Percentiles rank a stretch among this genome's conserved stretches.
These are phyloP conservation scores for Bruguiera hainesii DNA, from an alignment of 441 rosid species.

Conservation along the genomic window DNA sequence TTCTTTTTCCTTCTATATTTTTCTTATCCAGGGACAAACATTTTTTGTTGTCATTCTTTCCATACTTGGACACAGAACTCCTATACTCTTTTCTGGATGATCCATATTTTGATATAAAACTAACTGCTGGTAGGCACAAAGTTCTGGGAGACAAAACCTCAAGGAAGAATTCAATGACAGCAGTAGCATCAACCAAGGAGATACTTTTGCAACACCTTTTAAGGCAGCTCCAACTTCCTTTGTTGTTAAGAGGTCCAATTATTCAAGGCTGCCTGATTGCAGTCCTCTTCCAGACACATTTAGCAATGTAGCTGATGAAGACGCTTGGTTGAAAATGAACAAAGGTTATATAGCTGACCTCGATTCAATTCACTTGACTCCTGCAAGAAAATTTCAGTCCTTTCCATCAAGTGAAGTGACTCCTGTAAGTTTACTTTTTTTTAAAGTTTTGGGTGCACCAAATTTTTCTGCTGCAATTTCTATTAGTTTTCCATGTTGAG, in stretches of 20 bases:
- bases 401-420: conserved; percentile 45
- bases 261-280: conserved; percentile 50
- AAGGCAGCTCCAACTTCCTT: conserved; percentile 60
- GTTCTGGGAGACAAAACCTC: conserved; percentile 37
- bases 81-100: neutral
- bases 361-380: conserved; percentile 68
- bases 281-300: conserved; percentile 80
- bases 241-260: conserved; percentile 69
- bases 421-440: conserved; percentile 54
- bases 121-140: conserved; percentile 24
- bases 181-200: conserved; percentile 34
- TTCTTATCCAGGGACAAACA: neutral
- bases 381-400: conserved; percentile 61
- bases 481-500: neutral
- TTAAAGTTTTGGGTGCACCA: conserved; percentile 2
- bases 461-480: neutral
- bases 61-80: neutral
- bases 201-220: conserved; percentile 55
- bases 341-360: conserved; percentile 81
- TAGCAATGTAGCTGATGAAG: conserved; percentile 87
- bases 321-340: conserved; percentile 86
- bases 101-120: conserved; percentile 7
- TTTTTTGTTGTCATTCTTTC: conserved; percentile 2
- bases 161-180: conserved; percentile 40
- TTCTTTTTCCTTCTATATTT: neutral